phyloP scores from a whole-genome alignment of 768 basidiomycete species.

The Leccinellum rugosiceps region DNA sequence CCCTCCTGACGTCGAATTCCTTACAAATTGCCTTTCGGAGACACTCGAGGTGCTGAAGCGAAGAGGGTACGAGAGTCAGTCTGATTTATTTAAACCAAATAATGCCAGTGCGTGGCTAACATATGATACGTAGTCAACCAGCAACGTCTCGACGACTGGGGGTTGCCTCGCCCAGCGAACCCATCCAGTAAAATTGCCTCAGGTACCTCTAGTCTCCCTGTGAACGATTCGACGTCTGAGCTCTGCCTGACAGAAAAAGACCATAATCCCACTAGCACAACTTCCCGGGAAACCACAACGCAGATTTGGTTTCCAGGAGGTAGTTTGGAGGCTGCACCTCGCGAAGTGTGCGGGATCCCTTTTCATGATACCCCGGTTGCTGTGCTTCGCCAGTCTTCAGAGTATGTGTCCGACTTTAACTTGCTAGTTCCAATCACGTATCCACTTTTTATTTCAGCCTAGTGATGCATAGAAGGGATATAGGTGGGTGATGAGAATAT shows the following conservation, averaged over 20 bases:
- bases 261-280: not conserved
- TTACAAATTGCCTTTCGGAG: constrained; percentile 88
- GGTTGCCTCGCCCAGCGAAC: constrained; percentile 44
- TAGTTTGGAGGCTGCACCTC: not conserved
- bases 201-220: not conserved
- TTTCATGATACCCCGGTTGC: too few species aligned
- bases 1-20: constrained; percentile 78
- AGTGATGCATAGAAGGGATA: constrained; percentile 31
- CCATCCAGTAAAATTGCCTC: not conserved
- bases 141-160: constrained; percentile 35
- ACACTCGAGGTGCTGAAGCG: constrained; percentile 74
- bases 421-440: not conserved
- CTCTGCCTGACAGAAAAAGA: not conserved
- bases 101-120: not conserved
- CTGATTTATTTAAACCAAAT: not conserved
- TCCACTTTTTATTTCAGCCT: not conserved
- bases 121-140: constrained; percentile 53
- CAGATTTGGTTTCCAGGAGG: not conserved
- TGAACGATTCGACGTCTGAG: not conserved
- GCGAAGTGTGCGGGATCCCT: not conserved
- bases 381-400: not conserved
- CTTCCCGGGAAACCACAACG: not conserved
- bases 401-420: not conserved
- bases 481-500: constrained; percentile 28
- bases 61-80: constrained; percentile 75